These are phyloP conservation scores for Infundibulicybe gibba DNA, from an alignment of 768 basidiomycete genomes.

Conservation along the genomic window DNA sequence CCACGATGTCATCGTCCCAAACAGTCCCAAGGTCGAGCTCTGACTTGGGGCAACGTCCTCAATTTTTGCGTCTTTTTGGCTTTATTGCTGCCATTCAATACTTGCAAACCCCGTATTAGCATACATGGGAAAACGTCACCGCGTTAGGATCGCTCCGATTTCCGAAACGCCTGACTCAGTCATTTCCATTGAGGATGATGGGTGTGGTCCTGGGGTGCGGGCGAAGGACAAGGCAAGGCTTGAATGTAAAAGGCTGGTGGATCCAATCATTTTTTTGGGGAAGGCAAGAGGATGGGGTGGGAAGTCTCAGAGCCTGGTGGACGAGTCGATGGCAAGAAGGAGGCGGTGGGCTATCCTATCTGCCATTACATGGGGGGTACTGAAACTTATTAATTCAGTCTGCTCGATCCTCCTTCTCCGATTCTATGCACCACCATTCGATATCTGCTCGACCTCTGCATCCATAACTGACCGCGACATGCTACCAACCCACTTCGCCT, in stretches of 20 bases:
- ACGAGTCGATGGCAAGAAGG: too few species aligned
- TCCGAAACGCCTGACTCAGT: conserved; percentile 58
- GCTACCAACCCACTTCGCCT: conserved; percentile 96
- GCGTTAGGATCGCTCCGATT: conserved; percentile 14
- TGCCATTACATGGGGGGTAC: conserved; percentile 2
- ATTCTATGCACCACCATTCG: conserved; percentile 95
- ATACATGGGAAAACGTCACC: conserved; percentile 9
- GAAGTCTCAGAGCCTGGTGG: neutral
- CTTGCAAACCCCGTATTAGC: too few species aligned
- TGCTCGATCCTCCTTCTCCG: conserved; percentile 79
- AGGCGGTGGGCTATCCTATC: too few species aligned
- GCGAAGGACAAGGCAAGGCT: conserved; percentile 32
- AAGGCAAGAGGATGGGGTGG: conserved; percentile 73
- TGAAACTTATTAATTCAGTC: conserved; percentile 31
- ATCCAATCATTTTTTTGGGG: conserved; percentile 35
- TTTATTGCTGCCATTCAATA: too few species aligned
- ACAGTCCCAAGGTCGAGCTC: too few species aligned
- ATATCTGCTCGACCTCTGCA: conserved; percentile 94
- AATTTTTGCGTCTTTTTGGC: too few species aligned
- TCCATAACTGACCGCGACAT: conserved; percentile 87
- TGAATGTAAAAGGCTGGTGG: too few species aligned
- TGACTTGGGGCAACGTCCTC: too few species aligned
- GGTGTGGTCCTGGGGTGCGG: conserved; percentile 24
- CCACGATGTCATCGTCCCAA: too few species aligned
- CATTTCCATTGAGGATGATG: conserved; percentile 38